phyloP scores from a whole-genome alignment of 2,329 filamentous ascomycete species.

The Pseudogymnoascus sp. region DNA sequence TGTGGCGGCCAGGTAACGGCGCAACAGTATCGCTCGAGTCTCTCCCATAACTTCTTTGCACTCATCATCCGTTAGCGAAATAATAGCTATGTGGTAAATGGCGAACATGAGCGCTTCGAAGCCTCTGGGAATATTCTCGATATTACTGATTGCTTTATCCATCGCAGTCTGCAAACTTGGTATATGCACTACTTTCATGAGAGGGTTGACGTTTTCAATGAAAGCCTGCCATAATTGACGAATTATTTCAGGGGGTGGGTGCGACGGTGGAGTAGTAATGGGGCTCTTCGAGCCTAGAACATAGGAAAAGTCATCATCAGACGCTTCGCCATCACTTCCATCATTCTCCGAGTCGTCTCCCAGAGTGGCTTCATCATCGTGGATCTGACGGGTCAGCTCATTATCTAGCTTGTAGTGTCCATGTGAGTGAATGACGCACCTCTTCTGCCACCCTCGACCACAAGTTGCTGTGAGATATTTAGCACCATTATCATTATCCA shows the following conservation, averaged over 20 bases:
- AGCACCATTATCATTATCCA: slow-evolving; percentile 10
- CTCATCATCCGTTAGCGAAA: slow-evolving; percentile 49
- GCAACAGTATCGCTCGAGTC: slow-evolving; percentile 13
- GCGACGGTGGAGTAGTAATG: slow-evolving; percentile 16
- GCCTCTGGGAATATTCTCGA: slow-evolving; percentile 31
- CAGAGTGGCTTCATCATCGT: slow-evolving; percentile 21
- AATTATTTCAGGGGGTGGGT: slow-evolving; percentile 39
- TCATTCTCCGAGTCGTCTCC: slow-evolving; percentile 18
- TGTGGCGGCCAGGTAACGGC: slow-evolving; percentile 32
- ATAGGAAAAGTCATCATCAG: slow-evolving; percentile 23
- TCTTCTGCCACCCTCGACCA: slow-evolving; percentile 26
- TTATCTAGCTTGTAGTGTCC: background rate
- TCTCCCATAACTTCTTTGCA: slow-evolving; percentile 28
- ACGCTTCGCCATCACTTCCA: slow-evolving; percentile 18
- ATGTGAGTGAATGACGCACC: slow-evolving; percentile 13
- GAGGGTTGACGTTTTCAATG: slow-evolving; percentile 58
- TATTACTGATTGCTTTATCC: slow-evolving; percentile 47
- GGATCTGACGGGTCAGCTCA: slow-evolving; percentile 20
- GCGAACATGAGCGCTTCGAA: slow-evolving; percentile 62
- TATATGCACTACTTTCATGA: slow-evolving; percentile 60
- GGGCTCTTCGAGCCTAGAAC: slow-evolving; percentile 21
- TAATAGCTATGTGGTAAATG: slow-evolving; percentile 53
- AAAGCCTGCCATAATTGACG: slow-evolving; percentile 61
- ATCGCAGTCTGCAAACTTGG: slow-evolving; percentile 56
- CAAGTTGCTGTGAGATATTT: slow-evolving; percentile 19